Conservation (phyloP, 176 grass and related monocot genomes). For the Carex pumila region DNA sequence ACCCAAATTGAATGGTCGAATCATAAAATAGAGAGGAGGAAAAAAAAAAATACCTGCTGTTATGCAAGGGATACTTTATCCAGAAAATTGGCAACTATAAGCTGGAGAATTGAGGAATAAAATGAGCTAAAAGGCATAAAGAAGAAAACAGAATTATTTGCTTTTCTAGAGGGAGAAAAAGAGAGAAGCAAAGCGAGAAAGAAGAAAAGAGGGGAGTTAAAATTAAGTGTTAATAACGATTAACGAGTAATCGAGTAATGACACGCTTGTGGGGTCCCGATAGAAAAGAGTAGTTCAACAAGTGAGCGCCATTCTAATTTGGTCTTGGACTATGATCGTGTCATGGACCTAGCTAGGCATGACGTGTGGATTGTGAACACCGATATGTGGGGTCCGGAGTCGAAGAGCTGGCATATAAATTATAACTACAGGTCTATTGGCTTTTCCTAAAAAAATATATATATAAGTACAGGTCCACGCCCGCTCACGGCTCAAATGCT, state of each 20-base stretch:
- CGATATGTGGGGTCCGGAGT: background rate
- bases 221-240: background rate
- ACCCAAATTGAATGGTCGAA: conserved; percentile 7
- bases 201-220: background rate
- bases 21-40: background rate
- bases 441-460: too few relatives aligned
- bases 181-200: background rate
- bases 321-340: background rate
- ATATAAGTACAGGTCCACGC: too few relatives aligned
- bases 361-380: background rate
- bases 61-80: background rate
- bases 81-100: background rate
- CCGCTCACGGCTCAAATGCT: too few relatives aligned
- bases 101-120: background rate
- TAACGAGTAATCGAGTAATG: background rate
- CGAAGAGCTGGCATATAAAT: background rate
- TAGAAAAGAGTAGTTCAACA: background rate
- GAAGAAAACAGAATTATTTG: background rate
- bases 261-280: background rate
- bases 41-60: background rate
- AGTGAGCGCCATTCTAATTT: too few relatives aligned
- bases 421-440: too few relatives aligned
- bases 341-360: background rate
- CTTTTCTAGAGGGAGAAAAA: background rate
- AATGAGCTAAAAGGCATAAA: background rate